Conservation (phyloP, 139 green algal species). For the Micromonas commoda region DNA sequence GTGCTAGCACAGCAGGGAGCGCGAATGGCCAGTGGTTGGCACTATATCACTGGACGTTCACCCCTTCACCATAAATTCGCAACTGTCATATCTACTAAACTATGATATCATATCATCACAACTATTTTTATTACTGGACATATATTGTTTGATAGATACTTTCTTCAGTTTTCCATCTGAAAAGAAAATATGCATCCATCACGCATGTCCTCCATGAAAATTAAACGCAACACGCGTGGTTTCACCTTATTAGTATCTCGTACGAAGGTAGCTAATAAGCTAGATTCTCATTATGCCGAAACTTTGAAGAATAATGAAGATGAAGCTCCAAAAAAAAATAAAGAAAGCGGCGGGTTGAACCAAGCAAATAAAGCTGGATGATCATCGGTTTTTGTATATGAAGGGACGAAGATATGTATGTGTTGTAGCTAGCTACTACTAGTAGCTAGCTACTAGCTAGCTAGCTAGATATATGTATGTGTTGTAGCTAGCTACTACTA, state of each 20-base stretch:
- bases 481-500: neutral
- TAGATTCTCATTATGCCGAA: too few relatives aligned
- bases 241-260: too few relatives aligned
- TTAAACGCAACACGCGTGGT: too few relatives aligned
- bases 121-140: too few relatives aligned
- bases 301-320: too few relatives aligned
- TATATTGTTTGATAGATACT: too few relatives aligned
- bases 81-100: neutral
- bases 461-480: too few relatives aligned
- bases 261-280: too few relatives aligned
- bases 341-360: neutral
- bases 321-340: too few relatives aligned
- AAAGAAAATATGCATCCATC: too few relatives aligned
- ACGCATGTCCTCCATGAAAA: too few relatives aligned
- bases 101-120: neutral
- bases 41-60: slow-evolving; percentile 23
- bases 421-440: neutral
- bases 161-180: too few relatives aligned
- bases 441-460: neutral
- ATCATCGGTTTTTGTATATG: neutral
- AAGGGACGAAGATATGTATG: neutral
- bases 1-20: slow-evolving; percentile 31
- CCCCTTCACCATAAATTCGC: neutral
- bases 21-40: slow-evolving; percentile 34
- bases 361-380: neutral